Evolutionary conservation across 345 rosid genomes (phyloP), one percentile per base, ranked within the genome.

Genomic region (Melaleuca alternifolia): DNA sequence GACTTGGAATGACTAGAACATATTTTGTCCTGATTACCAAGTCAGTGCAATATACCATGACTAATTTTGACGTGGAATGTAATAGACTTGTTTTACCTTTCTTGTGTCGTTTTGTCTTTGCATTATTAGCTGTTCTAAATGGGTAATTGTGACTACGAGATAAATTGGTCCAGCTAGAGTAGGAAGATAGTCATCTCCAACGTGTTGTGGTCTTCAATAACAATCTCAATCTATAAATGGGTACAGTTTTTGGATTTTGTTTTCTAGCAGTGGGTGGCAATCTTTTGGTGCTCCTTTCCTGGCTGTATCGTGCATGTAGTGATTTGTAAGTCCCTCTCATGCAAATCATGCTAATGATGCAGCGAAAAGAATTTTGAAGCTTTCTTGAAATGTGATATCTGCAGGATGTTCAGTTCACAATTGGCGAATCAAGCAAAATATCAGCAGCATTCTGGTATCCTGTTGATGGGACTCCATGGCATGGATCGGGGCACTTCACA

Each of bases 371-470:
- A 37, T 30, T 51, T 71, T 71, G 81, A 37, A 71, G 18, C 26
- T 10, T 71, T 18, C 54, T 23, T 89, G 79, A 41, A 37, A 28
- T 56, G 1, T 20, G 61, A 30, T 44, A 10, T 44, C 79, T 89
- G 90, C 98, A 97, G 99, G 99, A 97, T 87, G 94, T 90, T 84
- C 99, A 96, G 93, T 95, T 97, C 91, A 94, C 92, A 24, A 91
- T 96, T 23, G 97, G 97, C 3, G 91, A 91, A 84, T 85, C 93
- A 0, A 91, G 94, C 91, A 94, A 94, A 90, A 93, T 96, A 95
- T 90, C 99, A 11, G 98, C 89, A 71, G 98, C 97, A 87, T 95
- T 95, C 93, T 96, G 99, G 99, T 97, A 96, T 90, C 98, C 99
- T 20, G 93, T 89, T 28, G 94, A 93, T 11, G 93, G 94, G 88